Conservation (phyloP, 1,284 basidiomycete genomes). For the Porogramme epimiltina region DNA sequence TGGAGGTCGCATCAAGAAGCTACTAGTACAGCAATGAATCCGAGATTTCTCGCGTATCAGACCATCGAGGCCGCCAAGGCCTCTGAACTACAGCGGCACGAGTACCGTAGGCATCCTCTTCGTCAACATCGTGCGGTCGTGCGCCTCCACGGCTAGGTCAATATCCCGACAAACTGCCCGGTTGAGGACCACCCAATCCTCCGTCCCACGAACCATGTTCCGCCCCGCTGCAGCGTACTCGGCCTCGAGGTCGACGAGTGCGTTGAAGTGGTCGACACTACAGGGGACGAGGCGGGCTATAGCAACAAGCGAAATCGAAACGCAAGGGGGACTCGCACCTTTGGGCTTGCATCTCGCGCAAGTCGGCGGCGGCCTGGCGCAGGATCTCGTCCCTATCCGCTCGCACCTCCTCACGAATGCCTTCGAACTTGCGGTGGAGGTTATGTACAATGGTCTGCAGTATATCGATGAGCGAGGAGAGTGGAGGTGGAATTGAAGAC, state of each 20-base stretch:
- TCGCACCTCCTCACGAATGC: constrained; percentile 42
- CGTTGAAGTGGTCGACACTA: constrained; percentile 42
- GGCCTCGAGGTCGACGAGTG: constrained; percentile 42
- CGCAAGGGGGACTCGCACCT: constrained; percentile 32
- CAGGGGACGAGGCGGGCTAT: too few species aligned
- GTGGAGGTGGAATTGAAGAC: background rate
- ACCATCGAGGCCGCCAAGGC: too few species aligned
- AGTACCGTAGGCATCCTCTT: constrained; percentile 40
- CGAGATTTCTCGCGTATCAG: too few species aligned
- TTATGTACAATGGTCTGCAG: constrained; percentile 44
- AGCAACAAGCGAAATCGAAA: constrained; percentile 5
- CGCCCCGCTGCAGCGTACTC: constrained; percentile 41
- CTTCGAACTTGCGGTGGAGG: constrained; percentile 42
- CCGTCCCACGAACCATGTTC: constrained; percentile 33
- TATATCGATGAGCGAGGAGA: background rate
- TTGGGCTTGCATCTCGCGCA: constrained; percentile 39
- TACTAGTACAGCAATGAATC: too few species aligned
- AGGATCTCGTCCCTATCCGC: constrained; percentile 42
- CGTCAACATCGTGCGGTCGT: constrained; percentile 38
- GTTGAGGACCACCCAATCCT: constrained; percentile 37
- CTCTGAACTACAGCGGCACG: constrained; percentile 18
- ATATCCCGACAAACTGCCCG: constrained; percentile 30
- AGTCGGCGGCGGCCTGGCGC: constrained; percentile 41
- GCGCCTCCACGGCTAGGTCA: constrained; percentile 34
- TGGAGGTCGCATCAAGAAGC: too few species aligned